Evolutionary conservation across 768 basidiomycete species (phyloP).

Genomic region (Amyloporia xantha): DNA sequence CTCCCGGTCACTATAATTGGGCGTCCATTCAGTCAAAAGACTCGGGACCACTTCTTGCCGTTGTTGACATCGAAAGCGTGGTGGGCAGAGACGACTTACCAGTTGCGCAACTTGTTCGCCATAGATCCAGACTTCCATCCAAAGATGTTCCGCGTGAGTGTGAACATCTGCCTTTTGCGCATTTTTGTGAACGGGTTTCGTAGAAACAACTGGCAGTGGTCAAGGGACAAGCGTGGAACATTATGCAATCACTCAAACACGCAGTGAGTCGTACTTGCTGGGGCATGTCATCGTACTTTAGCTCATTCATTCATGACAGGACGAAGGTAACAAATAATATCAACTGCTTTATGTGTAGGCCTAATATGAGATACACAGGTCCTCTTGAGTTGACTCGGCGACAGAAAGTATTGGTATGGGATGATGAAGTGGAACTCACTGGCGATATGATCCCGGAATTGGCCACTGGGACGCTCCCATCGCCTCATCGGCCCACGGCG

Average conservation of each 20-base stretch:
- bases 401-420: slow-evolving; percentile 75
- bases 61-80: slow-evolving; percentile 76
- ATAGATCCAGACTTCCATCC: slow-evolving; percentile 84
- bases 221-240: slow-evolving; percentile 90
- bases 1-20: slow-evolving; percentile 83
- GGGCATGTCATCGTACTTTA: neutral
- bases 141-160: slow-evolving; percentile 75
- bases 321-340: slow-evolving; percentile 67
- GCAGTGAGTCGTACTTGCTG: slow-evolving; percentile 35
- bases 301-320: slow-evolving; percentile 36
- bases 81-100: slow-evolving; percentile 86
- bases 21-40: slow-evolving; percentile 77
- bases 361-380: no score
- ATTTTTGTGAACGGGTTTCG: neutral
- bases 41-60: slow-evolving; percentile 75
- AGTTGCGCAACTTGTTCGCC: slow-evolving; percentile 70
- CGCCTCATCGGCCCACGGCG: slow-evolving; percentile 16
- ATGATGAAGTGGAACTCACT: slow-evolving; percentile 72
- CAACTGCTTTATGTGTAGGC: neutral
- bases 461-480: slow-evolving; percentile 25
- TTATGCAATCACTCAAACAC: slow-evolving; percentile 78
- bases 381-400: slow-evolving; percentile 86
- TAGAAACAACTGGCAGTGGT: slow-evolving; percentile 88
- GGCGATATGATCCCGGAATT: slow-evolving; percentile 43
- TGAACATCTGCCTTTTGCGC: neutral